Evolutionary conservation across 176 grass and related monocot genomes (phyloP), one percentile per base, ranked within the genome.

Genomic region (Bothriochloa decipiens): DNA sequence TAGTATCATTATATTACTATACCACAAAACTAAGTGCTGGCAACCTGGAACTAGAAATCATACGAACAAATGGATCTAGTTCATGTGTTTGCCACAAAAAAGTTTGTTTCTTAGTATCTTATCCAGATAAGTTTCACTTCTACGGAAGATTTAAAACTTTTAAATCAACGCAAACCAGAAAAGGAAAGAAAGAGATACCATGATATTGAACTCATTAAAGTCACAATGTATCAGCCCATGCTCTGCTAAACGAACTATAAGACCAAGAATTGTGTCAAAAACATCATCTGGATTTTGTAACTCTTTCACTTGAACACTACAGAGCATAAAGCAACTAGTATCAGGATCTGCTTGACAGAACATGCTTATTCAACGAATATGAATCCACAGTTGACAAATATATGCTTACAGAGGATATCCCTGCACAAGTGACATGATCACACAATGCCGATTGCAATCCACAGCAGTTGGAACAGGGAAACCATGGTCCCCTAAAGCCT

Each of bases 141-240:
- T 61, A 86, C 20, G 0, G 68, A 58, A 27, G 46, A 73, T 39
- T 66, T 46, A 73, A 84, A 71, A 37, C 14, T 33, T 33, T 23
- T 10, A 68, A 72, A 64, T 71, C 3, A 36, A 35, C 3, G 73
- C 0, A 37, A 72, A 39, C 39, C 61, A 23, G 16, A 57, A 29
- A 52, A 75, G 27, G 26, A 57, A 72, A 47, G 74, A 7, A 78
- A 68, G 18, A 27, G 75, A 79, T 94, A 98, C 93, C 96, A 96
- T 98, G 84, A 98, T 93, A 82, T 98, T 98, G 76, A 98, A 98
- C 79, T 98, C 93, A 79, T 98, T 98, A 78, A 98, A 98, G 83
- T 98, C 96, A 88, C 96, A 98, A 85, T 96, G 93, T 78, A 98
- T 98, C 72, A 98, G 91, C 47, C 96, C 96, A 91, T 98, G 96